Conservation (phyloP, 495 filamentous ascomycete genomes). For the Lasiosphaeria miniovina region DNA sequence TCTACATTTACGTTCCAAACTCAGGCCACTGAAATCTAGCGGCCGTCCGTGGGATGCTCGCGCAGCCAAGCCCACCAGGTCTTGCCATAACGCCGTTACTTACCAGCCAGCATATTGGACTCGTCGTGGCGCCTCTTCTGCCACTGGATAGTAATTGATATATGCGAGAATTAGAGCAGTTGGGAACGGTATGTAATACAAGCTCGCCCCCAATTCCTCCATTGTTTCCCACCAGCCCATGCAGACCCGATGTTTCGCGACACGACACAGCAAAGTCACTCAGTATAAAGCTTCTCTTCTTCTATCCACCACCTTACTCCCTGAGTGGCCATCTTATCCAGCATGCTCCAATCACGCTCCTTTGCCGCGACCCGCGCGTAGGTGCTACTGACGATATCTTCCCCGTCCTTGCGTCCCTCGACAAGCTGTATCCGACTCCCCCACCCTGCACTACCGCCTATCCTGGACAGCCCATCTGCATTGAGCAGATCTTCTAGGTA, state of each 20-base stretch:
- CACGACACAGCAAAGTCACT: background rate
- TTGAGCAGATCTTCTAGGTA: constrained; percentile 53
- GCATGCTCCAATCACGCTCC: constrained; percentile 47
- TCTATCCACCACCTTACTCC: constrained; percentile 60
- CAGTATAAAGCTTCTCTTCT: constrained; percentile 49
- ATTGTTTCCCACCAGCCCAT: background rate
- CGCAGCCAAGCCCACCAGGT: background rate
- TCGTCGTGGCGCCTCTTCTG: no score
- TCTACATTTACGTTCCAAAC: no score
- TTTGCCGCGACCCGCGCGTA: constrained; percentile 64
- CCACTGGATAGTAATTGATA: no score
- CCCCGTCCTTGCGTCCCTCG: constrained; percentile 52
- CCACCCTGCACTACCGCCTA: constrained; percentile 67
- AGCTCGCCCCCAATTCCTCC: background rate
- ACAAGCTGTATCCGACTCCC: constrained; percentile 66
- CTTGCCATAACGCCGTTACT: background rate
- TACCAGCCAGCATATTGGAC: no score
- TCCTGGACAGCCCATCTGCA: constrained; percentile 48
- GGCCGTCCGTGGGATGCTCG: background rate
- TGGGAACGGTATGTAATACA: no score
- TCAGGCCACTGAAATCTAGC: background rate
- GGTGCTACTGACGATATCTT: constrained; percentile 72
- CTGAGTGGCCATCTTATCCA: constrained; percentile 62
- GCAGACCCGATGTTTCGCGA: background rate
- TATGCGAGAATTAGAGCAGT: no score